Evolutionary conservation across 805 yeast species (phyloP).

Genomic region (Ogataea pilisensis): DNA sequence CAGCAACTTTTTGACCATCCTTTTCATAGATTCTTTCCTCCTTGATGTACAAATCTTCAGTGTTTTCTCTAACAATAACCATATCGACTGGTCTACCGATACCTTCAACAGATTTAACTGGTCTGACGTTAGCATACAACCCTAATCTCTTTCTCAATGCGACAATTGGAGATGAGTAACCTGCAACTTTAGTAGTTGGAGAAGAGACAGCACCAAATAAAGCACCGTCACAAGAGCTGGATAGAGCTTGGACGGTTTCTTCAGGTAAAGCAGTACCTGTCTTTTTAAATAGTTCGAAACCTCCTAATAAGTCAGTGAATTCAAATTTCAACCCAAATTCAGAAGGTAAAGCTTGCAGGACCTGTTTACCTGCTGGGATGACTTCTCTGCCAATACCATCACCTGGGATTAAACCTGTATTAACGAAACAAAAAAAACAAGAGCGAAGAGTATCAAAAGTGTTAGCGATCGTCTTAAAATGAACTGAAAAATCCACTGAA

Average conservation of each 20-base stretch:
- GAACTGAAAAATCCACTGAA: too few relatives aligned
- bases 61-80: slow-evolving; percentile 98
- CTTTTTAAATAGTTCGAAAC: slow-evolving; percentile 86
- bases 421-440: slow-evolving; percentile 30
- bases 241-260: slow-evolving; percentile 74
- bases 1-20: slow-evolving; percentile 89
- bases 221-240: slow-evolving; percentile 90
- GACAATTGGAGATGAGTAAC: slow-evolving; percentile 97
- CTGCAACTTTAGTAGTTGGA: slow-evolving; percentile 89
- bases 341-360: slow-evolving; percentile 79
- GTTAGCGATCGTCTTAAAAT: slow-evolving; percentile 8
- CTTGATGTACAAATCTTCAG: slow-evolving; percentile 95
- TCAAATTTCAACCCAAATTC: slow-evolving; percentile 74
- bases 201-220: slow-evolving; percentile 96
- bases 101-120: slow-evolving; percentile 89
- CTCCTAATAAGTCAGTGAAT: slow-evolving; percentile 87
- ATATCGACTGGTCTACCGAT: slow-evolving; percentile 88
- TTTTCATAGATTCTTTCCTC: slow-evolving; percentile 75
- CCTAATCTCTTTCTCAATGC: slow-evolving; percentile 97
- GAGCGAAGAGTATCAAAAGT: not conserved
- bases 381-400: slow-evolving; percentile 98
- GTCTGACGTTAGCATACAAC: slow-evolving; percentile 94
- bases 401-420: slow-evolving; percentile 73
- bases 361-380: slow-evolving; percentile 91
- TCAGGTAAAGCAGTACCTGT: slow-evolving; percentile 98